Base-by-base conservation (phyloP, 1,139 yeast genomes). In the Kodamaea ohmeri region DNA sequence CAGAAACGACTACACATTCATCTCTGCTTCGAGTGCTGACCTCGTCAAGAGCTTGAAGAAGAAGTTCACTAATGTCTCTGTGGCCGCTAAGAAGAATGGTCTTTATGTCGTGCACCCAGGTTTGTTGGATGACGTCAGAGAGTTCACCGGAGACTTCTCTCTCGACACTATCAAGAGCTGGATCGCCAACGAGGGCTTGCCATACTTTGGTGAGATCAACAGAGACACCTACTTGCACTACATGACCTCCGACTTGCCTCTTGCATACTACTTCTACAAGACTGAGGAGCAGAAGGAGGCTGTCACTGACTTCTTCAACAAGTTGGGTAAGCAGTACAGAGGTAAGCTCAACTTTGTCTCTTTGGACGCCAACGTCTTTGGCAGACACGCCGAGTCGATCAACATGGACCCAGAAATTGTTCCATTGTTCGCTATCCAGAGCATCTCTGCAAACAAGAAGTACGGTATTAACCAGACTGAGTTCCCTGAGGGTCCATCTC, bases 361-460 rank as follows among this genome's bases (percentile, higher is more conserved):
- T 60, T 74, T 92, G 55, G 94, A 92, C 58, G 95, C 96, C 42
- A 59, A 70, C 43, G 70, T 71, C 56, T 94, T 68, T 58, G 97
- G 97, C 50, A 80, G 78, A 67, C 97, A 92, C 58, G 97, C 97
- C 43, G 85, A 78, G 55, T 79, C 83, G 61, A 76, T 92, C 62
- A 89, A 85, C 73, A 80, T 92, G 79, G 74, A 83, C 65, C 71
- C 73, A 16, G 84, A 84, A 61, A 73, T 82, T 53, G 83, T 87
- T 77, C 98, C 98, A 56, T 79, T 94, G 42, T 83, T 94, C 59
- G 96, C 83, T 37, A 84, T 92, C 51, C 97, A 90, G 65, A 86
- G 88, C 58, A 58, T 78, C 47, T 63, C 57, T 20, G 59, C 67
- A 36, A 85, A 87, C 71, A 72, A 74, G 63, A 92, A 90, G 72